Percentiles rank a stretch among this genome's conserved stretches.
phyloP scores from a whole-genome alignment of 2,329 filamentous ascomycete species.

The Cryphonectria radicalis region DNA sequence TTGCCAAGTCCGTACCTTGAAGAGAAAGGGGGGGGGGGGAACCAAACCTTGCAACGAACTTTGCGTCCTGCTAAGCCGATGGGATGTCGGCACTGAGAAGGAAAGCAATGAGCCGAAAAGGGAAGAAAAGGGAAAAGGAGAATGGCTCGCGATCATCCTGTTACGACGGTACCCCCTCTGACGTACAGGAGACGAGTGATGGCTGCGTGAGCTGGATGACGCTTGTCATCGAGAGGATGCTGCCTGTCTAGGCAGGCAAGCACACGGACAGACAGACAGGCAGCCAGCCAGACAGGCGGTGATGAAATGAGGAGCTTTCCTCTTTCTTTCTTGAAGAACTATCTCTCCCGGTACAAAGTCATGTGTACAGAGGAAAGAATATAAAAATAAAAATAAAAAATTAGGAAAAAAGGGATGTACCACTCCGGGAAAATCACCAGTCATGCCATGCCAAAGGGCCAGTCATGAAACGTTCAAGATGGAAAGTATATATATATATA shows the following conservation, averaged over 20 bases:
- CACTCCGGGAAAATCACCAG: background rate
- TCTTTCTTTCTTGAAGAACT: background rate
- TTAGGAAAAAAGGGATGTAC: background rate
- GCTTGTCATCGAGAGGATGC: background rate
- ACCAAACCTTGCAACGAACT: background rate
- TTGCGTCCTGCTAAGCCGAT: background rate
- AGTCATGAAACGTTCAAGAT: background rate
- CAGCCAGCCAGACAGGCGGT: background rate
- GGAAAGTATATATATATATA: background rate
- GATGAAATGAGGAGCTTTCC: background rate
- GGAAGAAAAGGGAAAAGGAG: background rate
- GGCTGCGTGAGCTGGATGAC: constrained; percentile 3
- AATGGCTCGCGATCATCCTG: background rate
- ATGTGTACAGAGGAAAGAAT: background rate
- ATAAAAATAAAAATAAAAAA: background rate
- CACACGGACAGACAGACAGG: too few relatives aligned
- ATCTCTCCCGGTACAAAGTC: background rate
- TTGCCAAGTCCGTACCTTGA: background rate
- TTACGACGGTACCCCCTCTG: background rate
- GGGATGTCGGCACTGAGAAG: background rate
- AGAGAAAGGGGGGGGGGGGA: background rate
- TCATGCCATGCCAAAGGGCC: background rate
- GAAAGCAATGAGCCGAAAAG: background rate
- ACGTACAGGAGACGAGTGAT: background rate
- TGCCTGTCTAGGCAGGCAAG: background rate